Conservation (phyloP, 179 eudicot genomes). For the Pouteria campechiana region DNA sequence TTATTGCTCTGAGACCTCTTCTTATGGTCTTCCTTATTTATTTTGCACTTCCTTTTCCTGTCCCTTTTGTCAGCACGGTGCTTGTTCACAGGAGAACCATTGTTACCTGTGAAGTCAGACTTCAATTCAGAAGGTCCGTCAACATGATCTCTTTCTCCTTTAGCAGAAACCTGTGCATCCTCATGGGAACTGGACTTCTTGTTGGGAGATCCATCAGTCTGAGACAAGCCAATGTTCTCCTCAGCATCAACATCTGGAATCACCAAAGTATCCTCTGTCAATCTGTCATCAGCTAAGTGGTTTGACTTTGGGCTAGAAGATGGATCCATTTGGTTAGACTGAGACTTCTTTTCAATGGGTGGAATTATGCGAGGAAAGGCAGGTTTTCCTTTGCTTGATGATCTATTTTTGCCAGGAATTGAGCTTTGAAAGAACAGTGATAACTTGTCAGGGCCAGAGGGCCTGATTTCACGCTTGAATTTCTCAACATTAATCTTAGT, state of each 20-base stretch:
- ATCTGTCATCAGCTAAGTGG: constrained; percentile 23
- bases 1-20: constrained; percentile 32
- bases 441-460: constrained; percentile 24
- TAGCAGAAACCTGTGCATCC: too few species aligned
- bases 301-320: constrained; percentile 21
- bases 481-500: constrained; percentile 28
- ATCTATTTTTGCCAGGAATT: constrained; percentile 50
- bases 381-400: constrained; percentile 48
- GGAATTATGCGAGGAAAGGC: constrained; percentile 11
- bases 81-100: constrained; percentile 11
- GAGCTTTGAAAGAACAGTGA: constrained; percentile 37
- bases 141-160: too few species aligned
- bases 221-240: constrained; percentile 20
- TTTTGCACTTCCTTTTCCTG: constrained; percentile 49
- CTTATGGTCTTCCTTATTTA: constrained; percentile 12
- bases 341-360: constrained; percentile 18
- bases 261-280: constrained; percentile 28
- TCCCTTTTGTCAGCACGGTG: constrained; percentile 12
- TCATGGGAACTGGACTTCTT: constrained; percentile 18
- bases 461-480: constrained; percentile 24
- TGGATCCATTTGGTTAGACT: constrained; percentile 15
- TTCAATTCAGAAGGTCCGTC: constrained; percentile 25
- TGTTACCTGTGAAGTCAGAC: constrained; percentile 16
- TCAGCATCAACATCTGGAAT: constrained; percentile 20
- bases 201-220: constrained; percentile 10